Base-by-base conservation (phyloP, 192 early-diverging fungal species). In the Dimargaris cristalligena region DNA sequence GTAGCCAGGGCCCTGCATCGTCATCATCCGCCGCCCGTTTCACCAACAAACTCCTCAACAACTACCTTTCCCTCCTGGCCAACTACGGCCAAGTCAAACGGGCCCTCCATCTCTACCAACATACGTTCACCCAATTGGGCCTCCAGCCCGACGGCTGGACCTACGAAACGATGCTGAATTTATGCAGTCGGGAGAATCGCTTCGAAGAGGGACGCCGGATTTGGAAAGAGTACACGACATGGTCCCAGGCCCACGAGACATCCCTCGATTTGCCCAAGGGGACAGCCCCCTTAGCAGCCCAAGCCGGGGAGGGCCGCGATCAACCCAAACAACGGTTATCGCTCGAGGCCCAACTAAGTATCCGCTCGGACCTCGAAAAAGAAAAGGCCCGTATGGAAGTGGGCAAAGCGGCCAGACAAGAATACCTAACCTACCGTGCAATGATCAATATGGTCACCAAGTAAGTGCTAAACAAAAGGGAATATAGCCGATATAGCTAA, bases 171-270 rank as follows among this genome's bases (percentile, higher is more conserved):
- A 68, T 79, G 58, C 71, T 89, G 16, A 65, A 71, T 16, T 66
- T 71, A 4, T 86, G 84, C 46, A 80, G 79, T 51, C 60, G 75
- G n/a, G 78, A 74, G 25, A 79, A 80, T 51, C 66, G 79, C 55
- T 63, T 76, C 11, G 71, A 78, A 14, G 70, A 77, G n/a, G 78
- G 80, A 13, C 80, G 78, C 66, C 76, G 74, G 13, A 73, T 85
- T 13, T 89, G 85, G 78, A 65, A 76, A 50, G 79, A 85, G 51
- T 83, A 75, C 69, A 70, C 82, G 52, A 63, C 69, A 4, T 86
- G 83, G 80, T 69, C 72, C 10, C 65, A 69, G 48, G 61, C 63
- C 8, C 64, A 60, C 20, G 68, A 55, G 25, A 51, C 44, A 31
- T 58, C 67, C 52, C 59, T 62, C 14, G 52, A 72, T 31, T 63